These are phyloP conservation scores for Trametes maxima DNA, from an alignment of 768 basidiomycete species.

Conservation along the genomic window DNA sequence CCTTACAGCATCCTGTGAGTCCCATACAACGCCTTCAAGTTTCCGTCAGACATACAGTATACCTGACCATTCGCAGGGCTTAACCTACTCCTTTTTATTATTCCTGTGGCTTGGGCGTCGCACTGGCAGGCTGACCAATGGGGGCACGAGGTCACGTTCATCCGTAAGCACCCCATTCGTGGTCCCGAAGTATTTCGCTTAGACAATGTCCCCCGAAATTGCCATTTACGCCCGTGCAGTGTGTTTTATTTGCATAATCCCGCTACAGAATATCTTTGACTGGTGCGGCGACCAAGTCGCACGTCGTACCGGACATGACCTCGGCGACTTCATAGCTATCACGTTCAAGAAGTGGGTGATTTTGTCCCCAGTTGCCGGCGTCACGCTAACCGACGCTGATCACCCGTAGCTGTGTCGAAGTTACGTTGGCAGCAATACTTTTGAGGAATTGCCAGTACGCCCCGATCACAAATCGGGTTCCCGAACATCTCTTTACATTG, in stretches of 20 bases:
- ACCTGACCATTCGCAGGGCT: conserved; percentile 27
- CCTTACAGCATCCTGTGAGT: neutral
- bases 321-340: conserved; percentile 65
- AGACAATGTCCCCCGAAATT: no score
- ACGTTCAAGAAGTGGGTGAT: conserved; percentile 62
- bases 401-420: no score
- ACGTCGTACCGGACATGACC: conserved; percentile 54
- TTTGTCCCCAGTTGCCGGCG: no score
- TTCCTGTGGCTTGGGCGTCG: conserved; percentile 62
- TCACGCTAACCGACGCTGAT: no score
- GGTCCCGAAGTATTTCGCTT: no score
- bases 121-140: conserved; percentile 45
- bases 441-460: no score
- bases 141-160: conserved; percentile 44
- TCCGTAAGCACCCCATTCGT: conserved; percentile 33
- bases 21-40: neutral
- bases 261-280: conserved; percentile 66
- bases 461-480: no score
- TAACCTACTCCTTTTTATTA: conserved; percentile 57
- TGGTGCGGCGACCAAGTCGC: conserved; percentile 59
- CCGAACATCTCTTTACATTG: no score
- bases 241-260: conserved; percentile 46
- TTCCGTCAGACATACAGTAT: neutral
- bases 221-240: conserved; percentile 10
- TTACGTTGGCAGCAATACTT: no score